Percentiles rank a stretch among this genome's conserved stretches.
Conservation (phyloP, 768 basidiomycete species). For the Fistulinella prunicolor region DNA sequence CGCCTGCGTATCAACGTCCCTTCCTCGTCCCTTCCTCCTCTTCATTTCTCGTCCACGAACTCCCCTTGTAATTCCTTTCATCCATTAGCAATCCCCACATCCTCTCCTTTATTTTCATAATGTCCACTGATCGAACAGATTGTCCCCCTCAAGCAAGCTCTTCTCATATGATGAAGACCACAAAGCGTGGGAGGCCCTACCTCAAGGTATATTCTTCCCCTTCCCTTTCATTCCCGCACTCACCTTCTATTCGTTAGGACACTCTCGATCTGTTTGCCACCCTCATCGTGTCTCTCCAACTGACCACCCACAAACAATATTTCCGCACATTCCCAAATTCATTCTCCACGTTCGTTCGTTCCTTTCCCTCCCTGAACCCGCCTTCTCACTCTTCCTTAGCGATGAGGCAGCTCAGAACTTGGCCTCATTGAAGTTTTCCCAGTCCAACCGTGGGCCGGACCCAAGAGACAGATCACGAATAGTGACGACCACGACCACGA, state of each 20-base stretch:
- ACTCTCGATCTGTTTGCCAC: slow-evolving; percentile 98
- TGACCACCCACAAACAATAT: slow-evolving; percentile 90
- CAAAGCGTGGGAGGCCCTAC: slow-evolving; percentile 91
- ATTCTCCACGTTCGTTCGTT: slow-evolving; percentile 81
- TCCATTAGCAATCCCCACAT: slow-evolving; percentile 5
- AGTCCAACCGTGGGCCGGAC: slow-evolving; percentile 97
- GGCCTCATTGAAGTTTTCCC: slow-evolving; percentile 95
- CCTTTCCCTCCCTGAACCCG: background rate
- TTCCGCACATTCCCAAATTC: slow-evolving; percentile 94
- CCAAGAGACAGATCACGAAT: slow-evolving; percentile 97
- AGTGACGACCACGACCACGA: slow-evolving; percentile 98
- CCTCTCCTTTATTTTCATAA: slow-evolving; percentile 27
- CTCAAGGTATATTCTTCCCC: slow-evolving; percentile 61
- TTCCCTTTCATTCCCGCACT: slow-evolving; percentile 8
- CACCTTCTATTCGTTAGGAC: slow-evolving; percentile 53
- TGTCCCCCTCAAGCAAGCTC: slow-evolving; percentile 54
- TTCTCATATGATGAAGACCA: slow-evolving; percentile 98
- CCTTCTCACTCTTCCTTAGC: slow-evolving; percentile 40
- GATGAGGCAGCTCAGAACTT: slow-evolving; percentile 95
- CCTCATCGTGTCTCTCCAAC: slow-evolving; percentile 87
- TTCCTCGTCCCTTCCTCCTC: slow-evolving; percentile 33
- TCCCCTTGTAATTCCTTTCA: slow-evolving; percentile 26
- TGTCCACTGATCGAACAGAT: slow-evolving; percentile 41
- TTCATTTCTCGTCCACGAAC: slow-evolving; percentile 24
- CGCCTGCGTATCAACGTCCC: slow-evolving; percentile 22